Conservation (phyloP, 495 filamentous ascomycete genomes). For the Penicillium subrubescens region DNA sequence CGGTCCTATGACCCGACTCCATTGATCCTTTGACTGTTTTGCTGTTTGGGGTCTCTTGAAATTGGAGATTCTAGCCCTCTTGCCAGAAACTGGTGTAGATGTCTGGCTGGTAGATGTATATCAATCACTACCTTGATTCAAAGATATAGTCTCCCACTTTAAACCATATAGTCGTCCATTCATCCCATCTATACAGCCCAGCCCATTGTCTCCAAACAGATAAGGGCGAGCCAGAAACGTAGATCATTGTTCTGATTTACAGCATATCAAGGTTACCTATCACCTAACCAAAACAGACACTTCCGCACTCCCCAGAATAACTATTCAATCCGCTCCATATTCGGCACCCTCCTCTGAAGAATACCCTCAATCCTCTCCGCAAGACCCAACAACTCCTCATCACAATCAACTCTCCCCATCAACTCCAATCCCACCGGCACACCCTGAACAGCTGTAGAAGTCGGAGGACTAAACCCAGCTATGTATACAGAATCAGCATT, state of each 20-base stretch:
- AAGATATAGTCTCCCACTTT: no score
- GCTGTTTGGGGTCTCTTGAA: neutral
- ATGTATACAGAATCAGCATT: conserved; percentile 7
- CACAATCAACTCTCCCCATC: conserved; percentile 55
- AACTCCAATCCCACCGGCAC: conserved; percentile 69
- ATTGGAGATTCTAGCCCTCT: neutral
- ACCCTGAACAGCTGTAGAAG: conserved; percentile 50
- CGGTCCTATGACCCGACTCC: conserved; percentile 9
- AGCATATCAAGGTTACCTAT: neutral
- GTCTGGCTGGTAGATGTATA: neutral
- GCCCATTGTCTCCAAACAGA: neutral
- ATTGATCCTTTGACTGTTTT: conserved; percentile 9
- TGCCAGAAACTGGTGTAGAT: neutral
- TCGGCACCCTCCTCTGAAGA: conserved; percentile 48
- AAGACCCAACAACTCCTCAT: conserved; percentile 55
- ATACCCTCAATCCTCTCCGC: conserved; percentile 44
- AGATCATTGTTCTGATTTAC: neutral
- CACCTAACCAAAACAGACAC: neutral
- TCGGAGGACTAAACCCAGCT: conserved; percentile 49
- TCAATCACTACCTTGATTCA: no score
- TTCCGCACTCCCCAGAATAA: neutral
- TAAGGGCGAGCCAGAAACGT: neutral
- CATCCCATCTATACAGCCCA: neutral
- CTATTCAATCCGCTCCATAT: conserved; percentile 18
- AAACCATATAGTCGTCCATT: neutral